Base-by-base conservation (phyloP, 78 protist species). In the Dictyostelium firmibasis region DNA sequence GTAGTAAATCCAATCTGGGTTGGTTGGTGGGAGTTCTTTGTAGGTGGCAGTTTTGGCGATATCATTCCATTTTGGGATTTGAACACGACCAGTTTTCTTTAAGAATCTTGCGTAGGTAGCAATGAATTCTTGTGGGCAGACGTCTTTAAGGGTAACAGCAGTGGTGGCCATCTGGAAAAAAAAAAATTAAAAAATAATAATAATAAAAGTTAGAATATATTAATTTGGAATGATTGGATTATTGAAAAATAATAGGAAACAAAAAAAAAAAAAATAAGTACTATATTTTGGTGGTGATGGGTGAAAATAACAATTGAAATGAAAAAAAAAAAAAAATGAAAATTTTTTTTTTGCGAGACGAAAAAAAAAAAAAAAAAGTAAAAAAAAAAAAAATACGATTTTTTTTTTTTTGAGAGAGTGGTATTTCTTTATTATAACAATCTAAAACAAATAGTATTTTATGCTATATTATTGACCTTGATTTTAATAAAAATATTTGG, bases 1-100 rank as follows among this genome's bases (percentile, higher is more conserved):
- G 85, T 97, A 81, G 99, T 95, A 99, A 96, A 88, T 98, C 99
- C 99, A 99, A 94, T 99, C 99, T 41, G 99, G 98, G 97, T 99
- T 96, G 31, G 89, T 53, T 18, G 99, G 99, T 27, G 98, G 98
- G 64, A 97, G 98, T 96, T 99, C 99, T 94, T 95, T 97, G 95
- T 11, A 3, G 76, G 78, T 14, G 64, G 97, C 98, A 23, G 99
- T 98, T 99, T 99, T 99, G 97, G 97, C 97, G 91, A 98, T 67
- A 81, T 98, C 99, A 33, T 88, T 97, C 97, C 98, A 98, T 83
- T 85, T 75, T 83, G 99, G 99, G 78, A 99, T 91, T 79, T 77
- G 83, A 36, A 98, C 82, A 95, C 96, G 93, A 84, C 98, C 99
- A 53, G 86, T 36, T 29, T 83, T 78, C 98, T 99, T 99, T 81